Evolutionary conservation across 108 stramenopile genomes (phyloP).

Genomic region (Stephanodiscus minutulus): DNA sequence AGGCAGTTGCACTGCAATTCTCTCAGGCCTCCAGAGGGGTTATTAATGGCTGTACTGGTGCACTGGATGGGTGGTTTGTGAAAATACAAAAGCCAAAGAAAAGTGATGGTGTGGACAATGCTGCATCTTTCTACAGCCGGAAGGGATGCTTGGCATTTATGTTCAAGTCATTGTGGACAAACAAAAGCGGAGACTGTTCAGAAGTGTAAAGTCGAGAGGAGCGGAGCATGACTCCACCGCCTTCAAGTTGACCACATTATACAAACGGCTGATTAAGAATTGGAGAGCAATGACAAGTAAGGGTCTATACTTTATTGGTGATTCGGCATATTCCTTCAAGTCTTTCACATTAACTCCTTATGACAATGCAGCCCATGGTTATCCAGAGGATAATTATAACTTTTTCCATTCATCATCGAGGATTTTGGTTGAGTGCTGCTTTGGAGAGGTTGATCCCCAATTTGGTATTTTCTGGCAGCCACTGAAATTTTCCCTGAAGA

Average conservation of each 20-base stretch:
- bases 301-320: not conserved
- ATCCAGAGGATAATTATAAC: conserved; percentile 27
- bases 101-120: not conserved
- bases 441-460: conserved; percentile 34
- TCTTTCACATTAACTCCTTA: conserved; percentile 23
- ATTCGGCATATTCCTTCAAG: conserved; percentile 18
- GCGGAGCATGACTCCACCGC: conserved; percentile 28
- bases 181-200: conserved; percentile 4
- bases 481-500: conserved; percentile 10
- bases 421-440: conserved; percentile 36
- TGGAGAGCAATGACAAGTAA: not conserved
- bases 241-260: conserved; percentile 5
- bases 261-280: conserved; percentile 2
- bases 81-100: not conserved
- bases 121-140: conserved; percentile 1
- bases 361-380: conserved; percentile 11
- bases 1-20: not conserved
- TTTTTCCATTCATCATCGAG: conserved; percentile 24
- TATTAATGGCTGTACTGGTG: conserved; percentile 9
- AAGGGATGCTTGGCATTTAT: conserved; percentile 44
- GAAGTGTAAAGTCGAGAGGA: not conserved
- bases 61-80: conserved; percentile 30
- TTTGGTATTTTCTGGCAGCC: conserved; percentile 41
- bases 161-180: conserved; percentile 6
- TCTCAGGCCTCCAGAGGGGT: not conserved